Percentiles rank a stretch among this genome's conserved stretches.
phyloP scores from a whole-genome alignment of 2,329 filamentous ascomycete genomes.

The Aspergillus sp. region DNA sequence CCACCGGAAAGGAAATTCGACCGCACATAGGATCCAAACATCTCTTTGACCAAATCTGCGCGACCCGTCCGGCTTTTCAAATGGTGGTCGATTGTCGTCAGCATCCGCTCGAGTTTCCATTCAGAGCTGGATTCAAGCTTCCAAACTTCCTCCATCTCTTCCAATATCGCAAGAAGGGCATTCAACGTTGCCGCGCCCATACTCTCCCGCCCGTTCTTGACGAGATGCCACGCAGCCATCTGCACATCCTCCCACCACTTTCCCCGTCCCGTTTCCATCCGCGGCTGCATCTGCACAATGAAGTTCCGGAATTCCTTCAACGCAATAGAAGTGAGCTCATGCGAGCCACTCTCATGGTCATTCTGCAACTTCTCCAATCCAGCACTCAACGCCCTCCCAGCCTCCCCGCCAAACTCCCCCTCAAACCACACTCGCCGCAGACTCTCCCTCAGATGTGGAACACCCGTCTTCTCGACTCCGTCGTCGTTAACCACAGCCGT shows the following conservation, averaged over 20 bases:
- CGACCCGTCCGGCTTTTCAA: conserved; percentile 23
- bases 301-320: conserved; percentile 53
- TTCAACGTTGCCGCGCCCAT: conserved; percentile 63
- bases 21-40: conserved; percentile 28
- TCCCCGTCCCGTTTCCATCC: conserved; percentile 11
- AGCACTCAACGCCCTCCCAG: conserved; percentile 46
- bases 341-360: conserved; percentile 61
- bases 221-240: conserved; percentile 62
- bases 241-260: conserved; percentile 59
- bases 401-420: conserved; percentile 48
- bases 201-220: conserved; percentile 65
- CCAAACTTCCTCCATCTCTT: conserved; percentile 22
- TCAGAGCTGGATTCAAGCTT: conserved; percentile 19
- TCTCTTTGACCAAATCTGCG: conserved; percentile 23
- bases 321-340: conserved; percentile 57
- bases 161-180: conserved; percentile 26
- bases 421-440: conserved; percentile 62
- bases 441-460: conserved; percentile 60
- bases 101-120: conserved; percentile 20
- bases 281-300: conserved; percentile 23
- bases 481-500: conserved; percentile 49
- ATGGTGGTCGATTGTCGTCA: conserved; percentile 27
- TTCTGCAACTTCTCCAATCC: conserved; percentile 53
- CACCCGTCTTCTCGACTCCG: conserved; percentile 46
- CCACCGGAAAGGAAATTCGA: conserved; percentile 11